phyloP scores from a whole-genome alignment of 2,329 filamentous ascomycete genomes.

The Scorias spongiosa region DNA sequence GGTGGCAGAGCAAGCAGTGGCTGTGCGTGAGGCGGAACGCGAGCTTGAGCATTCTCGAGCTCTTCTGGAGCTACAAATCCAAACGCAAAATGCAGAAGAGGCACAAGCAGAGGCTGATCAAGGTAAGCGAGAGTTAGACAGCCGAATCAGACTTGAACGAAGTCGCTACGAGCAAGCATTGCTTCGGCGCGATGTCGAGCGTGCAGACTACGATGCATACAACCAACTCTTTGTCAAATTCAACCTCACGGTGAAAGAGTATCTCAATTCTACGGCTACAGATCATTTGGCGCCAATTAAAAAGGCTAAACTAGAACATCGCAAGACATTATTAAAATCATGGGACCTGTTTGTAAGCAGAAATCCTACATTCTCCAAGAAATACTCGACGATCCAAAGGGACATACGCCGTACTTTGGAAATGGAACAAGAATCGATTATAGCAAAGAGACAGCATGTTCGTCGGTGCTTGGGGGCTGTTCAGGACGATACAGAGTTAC shows the following conservation, averaged over 20 bases:
- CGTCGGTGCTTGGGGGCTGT: background rate
- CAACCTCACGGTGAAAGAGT: background rate
- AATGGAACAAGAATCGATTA: no score
- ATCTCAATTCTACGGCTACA: background rate
- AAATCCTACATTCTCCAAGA: background rate
- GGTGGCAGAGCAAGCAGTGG: background rate
- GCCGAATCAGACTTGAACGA: background rate
- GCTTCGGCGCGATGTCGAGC: background rate
- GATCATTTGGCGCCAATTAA: background rate
- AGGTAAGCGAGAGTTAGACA: background rate
- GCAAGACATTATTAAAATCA: background rate
- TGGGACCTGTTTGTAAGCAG: background rate
- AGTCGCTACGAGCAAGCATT: background rate
- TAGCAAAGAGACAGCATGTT: no score
- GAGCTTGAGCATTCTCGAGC: background rate
- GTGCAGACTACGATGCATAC: background rate
- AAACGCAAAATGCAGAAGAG: background rate
- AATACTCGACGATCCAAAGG: background rate
- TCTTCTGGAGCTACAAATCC: background rate
- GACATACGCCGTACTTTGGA: background rate
- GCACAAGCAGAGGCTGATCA: background rate
- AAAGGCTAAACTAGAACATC: background rate
- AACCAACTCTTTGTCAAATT: background rate
- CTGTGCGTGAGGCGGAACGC: background rate
- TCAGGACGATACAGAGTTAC: background rate